These are phyloP conservation scores for Abelmoschus esculentus DNA, from an alignment of 345 rosid genomes.

Conservation along the genomic window DNA sequence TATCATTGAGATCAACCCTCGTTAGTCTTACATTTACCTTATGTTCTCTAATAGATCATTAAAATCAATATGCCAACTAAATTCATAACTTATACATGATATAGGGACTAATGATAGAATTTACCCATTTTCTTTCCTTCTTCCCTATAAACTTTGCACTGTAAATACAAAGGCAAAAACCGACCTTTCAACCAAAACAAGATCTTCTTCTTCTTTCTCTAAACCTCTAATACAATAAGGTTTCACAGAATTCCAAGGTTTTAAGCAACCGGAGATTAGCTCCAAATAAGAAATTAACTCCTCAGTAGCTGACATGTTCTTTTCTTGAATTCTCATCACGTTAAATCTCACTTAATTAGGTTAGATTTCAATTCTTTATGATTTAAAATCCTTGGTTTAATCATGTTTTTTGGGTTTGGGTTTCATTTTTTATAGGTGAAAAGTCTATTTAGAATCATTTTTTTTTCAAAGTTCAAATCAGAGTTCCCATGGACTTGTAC, in stretches of 20 bases:
- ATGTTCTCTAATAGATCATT: too few relatives aligned
- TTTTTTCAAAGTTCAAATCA: slow-evolving; percentile 40
- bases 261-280: slow-evolving; percentile 49
- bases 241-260: slow-evolving; percentile 43
- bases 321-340: slow-evolving; percentile 24
- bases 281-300: slow-evolving; percentile 10
- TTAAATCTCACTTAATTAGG: slow-evolving; percentile 34
- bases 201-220: not conserved
- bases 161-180: not conserved
- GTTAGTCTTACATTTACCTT: too few relatives aligned
- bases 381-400: slow-evolving; percentile 13
- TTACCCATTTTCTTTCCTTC: not conserved
- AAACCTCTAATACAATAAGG: slow-evolving; percentile 29
- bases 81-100: too few relatives aligned
- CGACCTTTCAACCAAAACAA: slow-evolving; percentile 28
- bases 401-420: slow-evolving; percentile 15
- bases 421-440: slow-evolving; percentile 38
- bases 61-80: too few relatives aligned
- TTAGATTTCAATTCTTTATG: slow-evolving; percentile 42
- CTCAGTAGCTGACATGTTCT: slow-evolving; percentile 53
- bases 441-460: slow-evolving; percentile 44
- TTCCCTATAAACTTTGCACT: not conserved
- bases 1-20: too few relatives aligned
- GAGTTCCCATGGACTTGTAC: slow-evolving; percentile 21
- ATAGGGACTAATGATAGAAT: too few relatives aligned